Percentiles rank a stretch among this genome's conserved stretches.
These are phyloP conservation scores for Allium fistulosum DNA, from an alignment of 106 monocot genomes.

Conservation along the genomic window DNA sequence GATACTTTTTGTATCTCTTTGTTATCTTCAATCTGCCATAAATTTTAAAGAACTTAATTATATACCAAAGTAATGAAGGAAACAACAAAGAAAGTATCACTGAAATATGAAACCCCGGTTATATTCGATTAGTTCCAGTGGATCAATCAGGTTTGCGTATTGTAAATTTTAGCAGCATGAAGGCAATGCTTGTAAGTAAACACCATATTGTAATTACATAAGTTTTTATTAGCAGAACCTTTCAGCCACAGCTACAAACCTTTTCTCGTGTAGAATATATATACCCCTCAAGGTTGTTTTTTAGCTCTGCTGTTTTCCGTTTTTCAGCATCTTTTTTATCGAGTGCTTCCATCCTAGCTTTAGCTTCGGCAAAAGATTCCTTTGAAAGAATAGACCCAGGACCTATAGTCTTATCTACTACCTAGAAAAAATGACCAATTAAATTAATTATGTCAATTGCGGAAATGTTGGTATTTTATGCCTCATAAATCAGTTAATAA, in stretches of 20 bases:
- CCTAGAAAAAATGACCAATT: slow-evolving; percentile 22
- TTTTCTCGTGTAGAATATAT: slow-evolving; percentile 92
- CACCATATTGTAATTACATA: not conserved
- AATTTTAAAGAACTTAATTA: slow-evolving; percentile 1
- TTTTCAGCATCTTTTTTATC: slow-evolving; percentile 83
- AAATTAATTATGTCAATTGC: too few species aligned
- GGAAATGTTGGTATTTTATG: too few species aligned
- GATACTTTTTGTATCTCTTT: slow-evolving; percentile 61
- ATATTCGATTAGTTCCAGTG: not conserved
- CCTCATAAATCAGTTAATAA: too few species aligned
- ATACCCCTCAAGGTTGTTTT: slow-evolving; percentile 92
- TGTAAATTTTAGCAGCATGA: not conserved
- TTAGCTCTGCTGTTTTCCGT: slow-evolving; percentile 87
- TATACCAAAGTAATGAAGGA: slow-evolving; percentile 1
- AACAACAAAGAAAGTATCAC: not conserved
- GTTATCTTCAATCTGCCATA: slow-evolving; percentile 68
- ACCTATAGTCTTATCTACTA: slow-evolving; percentile 65
- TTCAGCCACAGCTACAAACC: slow-evolving; percentile 26
- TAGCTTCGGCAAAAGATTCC: slow-evolving; percentile 67
- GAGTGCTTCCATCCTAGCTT: slow-evolving; percentile 63
- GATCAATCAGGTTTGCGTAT: not conserved
- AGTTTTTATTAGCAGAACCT: too few species aligned
- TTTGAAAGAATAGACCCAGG: slow-evolving; percentile 64
- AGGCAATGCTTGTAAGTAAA: not conserved
- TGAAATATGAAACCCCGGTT: not conserved